These are phyloP conservation scores for Orbilia javanica DNA, from an alignment of 2,329 filamentous ascomycete genomes.

Conservation along the genomic window DNA sequence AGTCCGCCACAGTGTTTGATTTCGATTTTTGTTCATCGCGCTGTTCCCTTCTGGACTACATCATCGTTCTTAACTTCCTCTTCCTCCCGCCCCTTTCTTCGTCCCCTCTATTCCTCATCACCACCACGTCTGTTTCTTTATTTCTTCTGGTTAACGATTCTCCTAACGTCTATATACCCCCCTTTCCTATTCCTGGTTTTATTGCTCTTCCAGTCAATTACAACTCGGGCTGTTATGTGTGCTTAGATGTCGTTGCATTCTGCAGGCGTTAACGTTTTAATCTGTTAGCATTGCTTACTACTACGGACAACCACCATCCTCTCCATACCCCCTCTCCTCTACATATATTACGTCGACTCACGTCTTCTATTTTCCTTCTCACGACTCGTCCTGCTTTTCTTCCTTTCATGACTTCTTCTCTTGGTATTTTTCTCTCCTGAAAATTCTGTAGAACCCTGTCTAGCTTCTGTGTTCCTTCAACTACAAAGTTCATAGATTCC, in stretches of 20 bases:
- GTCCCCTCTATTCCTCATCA: neutral
- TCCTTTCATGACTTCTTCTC: neutral
- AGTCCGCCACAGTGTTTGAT: neutral
- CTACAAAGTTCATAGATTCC: neutral
- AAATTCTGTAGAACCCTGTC: too few relatives aligned
- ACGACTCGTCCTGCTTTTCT: neutral
- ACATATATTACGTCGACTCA: slow-evolving; percentile 4
- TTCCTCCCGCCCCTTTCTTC: neutral
- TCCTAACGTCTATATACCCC: slow-evolving; percentile 16
- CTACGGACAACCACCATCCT: neutral
- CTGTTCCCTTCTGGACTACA: neutral
- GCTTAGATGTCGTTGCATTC: slow-evolving; percentile 39
- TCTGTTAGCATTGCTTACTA: slow-evolving; percentile 30
- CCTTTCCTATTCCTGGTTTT: neutral
- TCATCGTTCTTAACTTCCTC: slow-evolving; percentile 9
- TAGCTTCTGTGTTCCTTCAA: neutral
- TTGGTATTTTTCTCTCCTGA: neutral
- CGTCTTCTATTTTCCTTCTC: neutral
- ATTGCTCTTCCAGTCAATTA: neutral
- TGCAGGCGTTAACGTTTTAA: slow-evolving; percentile 42
- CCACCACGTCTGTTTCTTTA: neutral
- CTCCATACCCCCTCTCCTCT: neutral
- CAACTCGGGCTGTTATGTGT: neutral
- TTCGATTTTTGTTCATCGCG: slow-evolving; percentile 8
- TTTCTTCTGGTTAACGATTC: slow-evolving; percentile 22